Evolutionary conservation across 2,329 filamentous ascomycete species (phyloP), one percentile per base, ranked within the genome.

Genomic region (Madurella mycetomatis): DNA sequence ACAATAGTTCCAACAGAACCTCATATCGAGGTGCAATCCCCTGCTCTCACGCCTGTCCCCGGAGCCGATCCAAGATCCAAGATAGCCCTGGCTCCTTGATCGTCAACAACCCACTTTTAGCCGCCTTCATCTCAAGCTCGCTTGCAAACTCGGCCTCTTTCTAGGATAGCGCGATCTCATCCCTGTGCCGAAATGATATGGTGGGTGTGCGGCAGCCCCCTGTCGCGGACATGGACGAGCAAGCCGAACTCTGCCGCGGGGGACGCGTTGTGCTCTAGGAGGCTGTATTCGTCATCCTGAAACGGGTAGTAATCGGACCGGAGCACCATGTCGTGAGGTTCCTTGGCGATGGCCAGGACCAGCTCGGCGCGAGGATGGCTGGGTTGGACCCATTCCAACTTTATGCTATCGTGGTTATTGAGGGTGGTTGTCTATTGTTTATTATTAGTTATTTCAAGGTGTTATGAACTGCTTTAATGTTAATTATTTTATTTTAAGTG

Each of bases 281-380:
- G n/a, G 18, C 50, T 43, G 19, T 52, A 41, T 15, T 11, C 34
- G 9, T 37, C 34, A 15, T 9, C 13, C 11, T 37, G 4, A 15
- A 37, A 9, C 11, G 34, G 34, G 13, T 37, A 4, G 34, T 37
- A 4, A 15, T 37, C 11, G 15, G 48, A 32, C 13, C 48, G 15
- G 1, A 53, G 16, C 5, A 44, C 12, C 31, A 51, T 16, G 15
- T 15, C 48, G 9, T 16, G 19, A 11, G n/a, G 19, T 4, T 48
- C 37, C 16, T 43, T 53, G 19, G 48, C 41, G n/a, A 53, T 2
- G 16, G 44, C 25, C 1, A 53, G 39, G 15, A 53, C 37, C 2
- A 53, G 43, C 37, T 53, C 51, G 25, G 51, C 48, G 7, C 51
- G 43, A 1, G 44, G 37, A 25, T 53, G 44, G 25, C 51, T 37